Base-by-base conservation (phyloP, 768 basidiomycete species). In the Fibroporia radiculosa region DNA sequence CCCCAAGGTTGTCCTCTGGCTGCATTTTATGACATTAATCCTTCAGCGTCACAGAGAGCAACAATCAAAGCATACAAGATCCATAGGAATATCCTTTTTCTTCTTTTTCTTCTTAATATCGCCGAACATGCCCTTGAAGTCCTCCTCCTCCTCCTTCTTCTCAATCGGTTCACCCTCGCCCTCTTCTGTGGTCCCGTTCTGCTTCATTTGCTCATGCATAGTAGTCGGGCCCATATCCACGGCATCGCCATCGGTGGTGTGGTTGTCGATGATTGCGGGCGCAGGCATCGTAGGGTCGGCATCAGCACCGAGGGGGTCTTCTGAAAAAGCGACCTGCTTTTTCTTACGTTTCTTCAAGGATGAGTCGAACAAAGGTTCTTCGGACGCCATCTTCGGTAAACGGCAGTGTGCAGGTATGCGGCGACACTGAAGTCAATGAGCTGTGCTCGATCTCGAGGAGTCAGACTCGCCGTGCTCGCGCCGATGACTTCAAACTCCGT, bases 71-170 rank as follows among this genome's bases (percentile, higher is more conserved):
- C 83, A 52, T 60, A 85, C 85, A 48, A 88, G 66, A 64, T 89
- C 85, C 61, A 88, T 73, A 4, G 86, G 87, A 47, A 91, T 86
- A 45, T 90, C 89, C 73, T 65, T 56, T 40, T 85, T 89, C 72
- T 91, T 92, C 70, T 90, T 91, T 65, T 90, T 91, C 75, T 85
- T 91, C 75, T 88, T 91, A 61, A 89, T 59, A 60, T 88, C 89
- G 2, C 83, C 86, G 58, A 91, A 91, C 82, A 90, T 86, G 36
- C 83, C 74, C 61, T 85, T 84, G 63, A 80, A 72, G 28, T 89
- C 82, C 24, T 89, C 86, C 0, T 82, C 83, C 54, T 79, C 80
- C 53, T 75, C 74, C 52, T 67, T 72, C 51, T 74, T 73, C 58
- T 68, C 65, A 14, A 51, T 56, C 22, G 53, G 63, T 48, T 57